Evolutionary conservation across 2,329 filamentous ascomycete species (phyloP).

Genomic region (Penicillium sp.): DNA sequence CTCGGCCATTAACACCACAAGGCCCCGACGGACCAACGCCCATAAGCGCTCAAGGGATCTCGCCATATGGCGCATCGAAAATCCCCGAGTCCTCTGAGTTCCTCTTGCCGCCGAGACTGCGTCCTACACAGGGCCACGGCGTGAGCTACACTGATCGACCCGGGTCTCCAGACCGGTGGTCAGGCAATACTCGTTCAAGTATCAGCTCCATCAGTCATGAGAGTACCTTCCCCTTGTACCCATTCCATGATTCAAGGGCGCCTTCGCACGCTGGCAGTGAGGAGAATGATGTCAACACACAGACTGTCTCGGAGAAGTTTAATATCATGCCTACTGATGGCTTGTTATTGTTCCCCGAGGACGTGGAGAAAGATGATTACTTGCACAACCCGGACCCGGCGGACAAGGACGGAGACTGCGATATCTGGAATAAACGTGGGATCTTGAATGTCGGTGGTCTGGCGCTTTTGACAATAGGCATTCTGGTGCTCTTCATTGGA

Average conservation of each 20-base stretch:
- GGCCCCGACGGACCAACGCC: conserved; percentile 6
- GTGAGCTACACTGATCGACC: conserved; percentile 49
- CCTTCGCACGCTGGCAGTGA: conserved; percentile 61
- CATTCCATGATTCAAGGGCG: conserved; percentile 58
- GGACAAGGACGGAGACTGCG: conserved; percentile 59
- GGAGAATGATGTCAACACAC: conserved; percentile 63
- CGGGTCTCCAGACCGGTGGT: conserved; percentile 51
- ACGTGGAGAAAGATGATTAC: conserved; percentile 70
- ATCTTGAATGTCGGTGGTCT: conserved; percentile 63
- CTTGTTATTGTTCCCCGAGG: conserved; percentile 64
- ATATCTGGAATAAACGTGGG: conserved; percentile 63
- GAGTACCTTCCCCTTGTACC: conserved; percentile 49
- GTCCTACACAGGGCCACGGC: conserved; percentile 39
- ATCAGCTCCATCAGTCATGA: conserved; percentile 52
- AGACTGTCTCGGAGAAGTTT: conserved; percentile 70
- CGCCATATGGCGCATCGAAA: conserved; percentile 49
- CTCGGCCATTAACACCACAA: conserved; percentile 25
- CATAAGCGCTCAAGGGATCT: conserved; percentile 18
- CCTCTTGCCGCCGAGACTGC: conserved; percentile 43
- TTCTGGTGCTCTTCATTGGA: conserved; percentile 63
- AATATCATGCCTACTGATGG: conserved; percentile 67
- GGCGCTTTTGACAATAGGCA: conserved; percentile 55
- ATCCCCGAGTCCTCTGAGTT: conserved; percentile 44
- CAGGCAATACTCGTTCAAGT: conserved; percentile 61
- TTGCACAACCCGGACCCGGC: conserved; percentile 66